A percentile compares a stretch with the other conserved stretches of the same genome.
Conservation (phyloP, 768 basidiomycete species). For the Amanita rimosa region DNA sequence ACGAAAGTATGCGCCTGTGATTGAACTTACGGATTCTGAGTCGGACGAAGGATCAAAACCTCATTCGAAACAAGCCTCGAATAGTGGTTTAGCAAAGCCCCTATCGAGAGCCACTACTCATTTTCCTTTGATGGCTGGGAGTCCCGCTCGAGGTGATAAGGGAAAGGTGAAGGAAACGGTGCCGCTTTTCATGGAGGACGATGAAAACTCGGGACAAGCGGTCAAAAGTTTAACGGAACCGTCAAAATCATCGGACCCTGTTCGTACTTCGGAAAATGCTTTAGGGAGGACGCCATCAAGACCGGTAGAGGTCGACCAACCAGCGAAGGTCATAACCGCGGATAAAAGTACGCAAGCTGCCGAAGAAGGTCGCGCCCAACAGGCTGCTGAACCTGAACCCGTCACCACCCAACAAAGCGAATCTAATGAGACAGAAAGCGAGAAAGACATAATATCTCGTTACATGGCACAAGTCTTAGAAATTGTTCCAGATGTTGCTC, state of each 20-base stretch:
- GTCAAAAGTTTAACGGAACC: neutral
- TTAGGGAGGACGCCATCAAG: neutral
- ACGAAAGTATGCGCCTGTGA: neutral
- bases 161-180: neutral
- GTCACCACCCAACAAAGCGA: neutral
- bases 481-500: constrained; percentile 61
- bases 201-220: neutral
- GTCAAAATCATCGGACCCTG: neutral
- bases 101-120: neutral
- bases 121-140: neutral
- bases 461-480: constrained; percentile 45
- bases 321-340: neutral
- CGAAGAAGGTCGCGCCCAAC: neutral
- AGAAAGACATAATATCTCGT: neutral
- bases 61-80: neutral
- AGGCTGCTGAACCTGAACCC: neutral
- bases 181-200: neutral
- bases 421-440: neutral
- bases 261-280: neutral
- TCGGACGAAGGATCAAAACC: neutral
- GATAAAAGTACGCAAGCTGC: neutral
- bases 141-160: neutral
- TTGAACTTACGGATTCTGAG: constrained; percentile 5
- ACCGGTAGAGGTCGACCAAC: too few species aligned
- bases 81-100: neutral